phyloP scores from a whole-genome alignment of 805 yeast species.

The Myxozyma geophila region DNA sequence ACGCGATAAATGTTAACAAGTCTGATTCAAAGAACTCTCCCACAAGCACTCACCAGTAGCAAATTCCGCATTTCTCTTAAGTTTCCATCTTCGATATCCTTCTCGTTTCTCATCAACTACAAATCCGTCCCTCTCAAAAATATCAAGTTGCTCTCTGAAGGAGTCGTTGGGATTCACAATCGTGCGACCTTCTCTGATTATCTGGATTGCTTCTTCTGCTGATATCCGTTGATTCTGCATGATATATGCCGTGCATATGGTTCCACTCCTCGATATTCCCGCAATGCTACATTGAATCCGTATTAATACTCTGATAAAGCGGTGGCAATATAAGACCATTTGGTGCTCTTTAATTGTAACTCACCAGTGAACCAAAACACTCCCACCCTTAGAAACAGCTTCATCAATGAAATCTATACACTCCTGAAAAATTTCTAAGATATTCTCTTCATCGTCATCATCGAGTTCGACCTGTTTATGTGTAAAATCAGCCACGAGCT shows the following conservation, averaged over 20 bases:
- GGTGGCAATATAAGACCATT: too few species aligned
- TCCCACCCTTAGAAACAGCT: conserved; percentile 48
- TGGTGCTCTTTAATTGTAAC: conserved; percentile 44
- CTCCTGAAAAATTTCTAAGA: conserved; percentile 64
- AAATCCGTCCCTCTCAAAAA: conserved; percentile 57
- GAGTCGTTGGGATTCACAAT: conserved; percentile 72
- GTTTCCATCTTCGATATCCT: conserved; percentile 49
- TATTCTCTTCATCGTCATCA: conserved; percentile 70
- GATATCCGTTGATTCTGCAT: conserved; percentile 74
- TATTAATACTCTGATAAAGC: too few species aligned
- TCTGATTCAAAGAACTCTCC: neutral
- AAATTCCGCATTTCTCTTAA: conserved; percentile 42
- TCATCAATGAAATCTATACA: conserved; percentile 68
- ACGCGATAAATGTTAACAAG: neutral
- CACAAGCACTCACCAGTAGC: conserved; percentile 41
- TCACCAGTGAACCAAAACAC: conserved; percentile 49
- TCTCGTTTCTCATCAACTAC: conserved; percentile 41
- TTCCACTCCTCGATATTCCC: conserved; percentile 88
- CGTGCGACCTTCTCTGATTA: conserved; percentile 67
- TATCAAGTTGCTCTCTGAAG: conserved; percentile 70
- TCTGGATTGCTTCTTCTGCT: conserved; percentile 68
- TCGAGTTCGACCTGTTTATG: conserved; percentile 63
- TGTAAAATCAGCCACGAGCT: conserved; percentile 53
- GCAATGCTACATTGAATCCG: conserved; percentile 72
- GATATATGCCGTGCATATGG: conserved; percentile 83